Conservation (phyloP, 306 rosid genomes). For the Quercus wislizeni region DNA sequence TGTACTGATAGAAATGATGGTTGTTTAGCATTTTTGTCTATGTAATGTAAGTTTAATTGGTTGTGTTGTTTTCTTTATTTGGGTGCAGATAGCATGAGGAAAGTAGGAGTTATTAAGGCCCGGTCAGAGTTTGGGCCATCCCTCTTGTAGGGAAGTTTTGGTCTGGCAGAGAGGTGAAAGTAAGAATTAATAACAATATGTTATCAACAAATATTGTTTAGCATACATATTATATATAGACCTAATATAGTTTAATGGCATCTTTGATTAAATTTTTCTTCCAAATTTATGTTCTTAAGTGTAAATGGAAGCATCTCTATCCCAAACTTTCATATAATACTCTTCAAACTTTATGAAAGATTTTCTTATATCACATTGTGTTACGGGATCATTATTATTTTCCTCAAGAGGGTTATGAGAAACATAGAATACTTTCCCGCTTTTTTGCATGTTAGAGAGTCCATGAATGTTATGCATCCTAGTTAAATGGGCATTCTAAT, state of each 20-base stretch:
- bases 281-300: not conserved
- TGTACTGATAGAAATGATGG: not conserved
- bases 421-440: too few relatives aligned
- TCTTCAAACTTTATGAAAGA: not conserved
- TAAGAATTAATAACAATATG: not conserved
- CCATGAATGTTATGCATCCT: too few relatives aligned
- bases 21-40: not conserved
- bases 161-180: not conserved
- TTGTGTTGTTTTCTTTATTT: not conserved
- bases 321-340: not conserved
- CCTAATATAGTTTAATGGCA: not conserved
- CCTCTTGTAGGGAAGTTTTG: conserved; percentile 17
- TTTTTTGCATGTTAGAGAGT: too few relatives aligned
- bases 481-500: too few relatives aligned
- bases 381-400: too few relatives aligned
- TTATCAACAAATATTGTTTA: not conserved
- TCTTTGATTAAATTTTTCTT: not conserved
- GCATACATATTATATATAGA: not conserved
- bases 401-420: too few relatives aligned
- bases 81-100: conserved; percentile 25
- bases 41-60: not conserved
- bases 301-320: not conserved
- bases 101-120: not conserved
- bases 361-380: too few relatives aligned
- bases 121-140: not conserved